Evolutionary conservation across 306 rosid genomes (phyloP), one percentile per base, ranked within the genome.

Genomic region (Spatholobus suberectus): DNA sequence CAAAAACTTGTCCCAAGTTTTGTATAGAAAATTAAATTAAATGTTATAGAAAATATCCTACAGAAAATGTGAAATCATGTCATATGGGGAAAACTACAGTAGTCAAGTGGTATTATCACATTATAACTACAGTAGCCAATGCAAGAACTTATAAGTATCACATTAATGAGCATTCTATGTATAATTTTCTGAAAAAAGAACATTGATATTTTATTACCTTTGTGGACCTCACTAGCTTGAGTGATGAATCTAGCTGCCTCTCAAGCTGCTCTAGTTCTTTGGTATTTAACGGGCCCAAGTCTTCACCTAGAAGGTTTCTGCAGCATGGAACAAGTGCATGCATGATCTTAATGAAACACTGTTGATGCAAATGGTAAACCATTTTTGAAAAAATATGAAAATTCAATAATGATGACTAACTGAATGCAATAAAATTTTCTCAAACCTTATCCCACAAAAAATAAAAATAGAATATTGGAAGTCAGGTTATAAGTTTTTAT

Each of bases 221-320:
- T 9, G 95, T 92, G 17, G 96, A 92, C 86, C 97, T 89, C 35
- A 94, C 98, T 85, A 86, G 95, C 88, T 92, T 96, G 78, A 96
- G 90, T 68, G 99, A 92, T 51, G 94, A 77, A 81, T 94, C 99
- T 3, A 96, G 91, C 83, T 96, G 99, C 65, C 93, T 86, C 86
- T 96, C 99, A 75, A 96, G 95, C 92, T 94, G 97, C 86, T 96
- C 99, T 37, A 96, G 97, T 26, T 96, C 99, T 81, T 90, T 94
- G 52, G 96, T 87, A 85, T 89, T 91, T 70, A 96, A 82, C 11
- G 95, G 98, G 65, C 98, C 98, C 86, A 96, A 83, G 37, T 96
- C 98, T 77, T 96, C 99, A 27, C 99, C 99, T 5, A 96, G 95
- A 83, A 94, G 97, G 82, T 96, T 92, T 84, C 99, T 96, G 83